Evolutionary conservation across 331 rosid species (phyloP), one percentile per base, ranked within the genome.

Genomic region (Erythrophleum ivorense): DNA sequence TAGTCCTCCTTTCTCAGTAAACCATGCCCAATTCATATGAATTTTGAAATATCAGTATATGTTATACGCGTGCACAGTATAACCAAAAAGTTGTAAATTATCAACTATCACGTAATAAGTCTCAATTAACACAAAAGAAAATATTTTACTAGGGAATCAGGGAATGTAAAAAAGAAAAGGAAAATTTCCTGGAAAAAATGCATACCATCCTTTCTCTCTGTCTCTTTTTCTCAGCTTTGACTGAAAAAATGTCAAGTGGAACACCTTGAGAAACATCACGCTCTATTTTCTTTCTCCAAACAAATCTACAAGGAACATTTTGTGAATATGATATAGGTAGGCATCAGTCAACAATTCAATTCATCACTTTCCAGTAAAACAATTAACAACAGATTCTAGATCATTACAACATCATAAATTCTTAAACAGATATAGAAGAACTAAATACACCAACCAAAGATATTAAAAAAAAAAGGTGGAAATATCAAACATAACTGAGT

Each of bases 281-380:
- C 84, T 95, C 99, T 79, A 93, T 95, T 87, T 95, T 95, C 92
- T 95, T 95, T 54, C 97, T 81, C 99, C 99, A 95, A 46, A 95
- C 99, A 92, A 95, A 95, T 81, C 99, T 95, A 82, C 46, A 84
- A 18, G 88, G 57, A 58, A 74, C 58, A 82, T 16, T 59, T 66
- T 5, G 50, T 46, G 24, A 75, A 66, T 24, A 57, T 54, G 21
- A 73, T 36, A 70, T 7, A 60, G 45, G 46, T 54, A 34, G 43
- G 65, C 77, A 75, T 15, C 58, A 53, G 38, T 62, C 12, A 50
- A 76, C 69, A 15, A 63, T 9, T 58, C 6, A 65, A 41, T 71
- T 46, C 71, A 78, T 36, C 46, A 21, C 29, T 68, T 49, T 36
- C 31, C 2, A 40, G 68, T 33, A 16, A 49, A 78, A 38, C 58